Evolutionary conservation across 768 basidiomycete genomes (phyloP), one percentile per base, ranked within the genome.

Genomic region (Podaxis mareebaensis): DNA sequence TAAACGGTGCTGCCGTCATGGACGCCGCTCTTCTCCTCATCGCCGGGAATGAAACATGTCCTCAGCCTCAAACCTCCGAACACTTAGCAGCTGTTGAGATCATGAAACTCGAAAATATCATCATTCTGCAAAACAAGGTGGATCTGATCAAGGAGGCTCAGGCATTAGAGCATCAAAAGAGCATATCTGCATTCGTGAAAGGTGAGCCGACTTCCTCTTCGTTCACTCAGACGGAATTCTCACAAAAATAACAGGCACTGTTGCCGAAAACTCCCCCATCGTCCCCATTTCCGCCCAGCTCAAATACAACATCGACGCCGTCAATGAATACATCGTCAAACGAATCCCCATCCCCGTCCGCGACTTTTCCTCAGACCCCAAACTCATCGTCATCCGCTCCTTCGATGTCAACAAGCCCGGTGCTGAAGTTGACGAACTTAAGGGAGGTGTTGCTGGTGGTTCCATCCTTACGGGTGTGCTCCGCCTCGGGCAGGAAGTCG

Each of bases 361-460:
- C 63, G 92, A 99, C 81, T 99, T 99, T 77, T 83, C 87, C 38
- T 90, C 94, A 30, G 88, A 92, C 65, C 95, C 97, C 0, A 88
- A 90, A 38, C 89, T 99, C 67, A 99, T 99, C 73, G 96, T 99
- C 74, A 99, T 99, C 76, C 94, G 96, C 67, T 97, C 95, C 20
- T 99, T 99, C 78, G 97, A 99, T 75, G 96, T 99, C 75, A 99
- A 99, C 85, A 98, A 97, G 77, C 97, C 97, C 11, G 97, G 96
- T 73, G 88, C 96, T 3, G 95, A 95, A 72, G 95, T 99, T 3
- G 91, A 96, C 68, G 97, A 99, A 48, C 84, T 99, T 64, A 96
- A 98, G 78, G 96, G 96, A 63, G 97, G 97, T 71, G 97, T 99
- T 42, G 97, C 97, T 17, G 97, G 97, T 75, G 96, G 97, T 20